Conservation (phyloP, 176 grass and related monocot species). For the Thinopyrum elongatum region DNA sequence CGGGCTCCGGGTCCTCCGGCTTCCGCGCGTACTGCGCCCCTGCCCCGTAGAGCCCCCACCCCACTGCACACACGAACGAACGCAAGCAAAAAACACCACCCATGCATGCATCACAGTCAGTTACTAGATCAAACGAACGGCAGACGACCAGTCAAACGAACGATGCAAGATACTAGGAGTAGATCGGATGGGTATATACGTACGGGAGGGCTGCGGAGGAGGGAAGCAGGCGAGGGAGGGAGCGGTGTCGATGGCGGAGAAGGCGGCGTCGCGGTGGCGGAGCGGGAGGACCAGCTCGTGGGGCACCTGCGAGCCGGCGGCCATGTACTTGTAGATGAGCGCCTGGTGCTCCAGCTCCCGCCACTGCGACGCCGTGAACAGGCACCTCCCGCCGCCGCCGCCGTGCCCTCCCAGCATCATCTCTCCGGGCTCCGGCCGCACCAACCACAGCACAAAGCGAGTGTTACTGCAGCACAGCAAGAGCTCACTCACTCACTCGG, state of each 20-base stretch:
- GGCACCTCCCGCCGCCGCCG: constrained; percentile 34
- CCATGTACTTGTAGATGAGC: constrained; percentile 97
- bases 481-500: neutral
- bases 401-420: constrained; percentile 63
- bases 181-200: neutral
- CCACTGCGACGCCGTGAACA: constrained; percentile 90
- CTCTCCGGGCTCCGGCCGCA: neutral
- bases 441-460: neutral
- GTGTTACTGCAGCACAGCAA: neutral
- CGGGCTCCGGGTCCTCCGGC: constrained; percentile 78
- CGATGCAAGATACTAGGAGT: neutral
- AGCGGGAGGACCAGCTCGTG: constrained; percentile 78
- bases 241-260: constrained; percentile 35
- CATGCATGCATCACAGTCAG: neutral
- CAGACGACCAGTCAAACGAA: neutral
- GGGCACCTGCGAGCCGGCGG: constrained; percentile 63
- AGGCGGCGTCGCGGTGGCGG: constrained; percentile 43
- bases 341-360: constrained; percentile 96
- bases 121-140: no score
- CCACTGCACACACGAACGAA: constrained; percentile 32
- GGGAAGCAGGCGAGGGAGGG: constrained; percentile 66
- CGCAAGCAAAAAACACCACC: neutral
- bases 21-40: constrained; percentile 46
- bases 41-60: constrained; percentile 67
- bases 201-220: constrained; percentile 50